Conservation (phyloP, 768 basidiomycete genomes). For the Chlorophyllum brunneum region DNA sequence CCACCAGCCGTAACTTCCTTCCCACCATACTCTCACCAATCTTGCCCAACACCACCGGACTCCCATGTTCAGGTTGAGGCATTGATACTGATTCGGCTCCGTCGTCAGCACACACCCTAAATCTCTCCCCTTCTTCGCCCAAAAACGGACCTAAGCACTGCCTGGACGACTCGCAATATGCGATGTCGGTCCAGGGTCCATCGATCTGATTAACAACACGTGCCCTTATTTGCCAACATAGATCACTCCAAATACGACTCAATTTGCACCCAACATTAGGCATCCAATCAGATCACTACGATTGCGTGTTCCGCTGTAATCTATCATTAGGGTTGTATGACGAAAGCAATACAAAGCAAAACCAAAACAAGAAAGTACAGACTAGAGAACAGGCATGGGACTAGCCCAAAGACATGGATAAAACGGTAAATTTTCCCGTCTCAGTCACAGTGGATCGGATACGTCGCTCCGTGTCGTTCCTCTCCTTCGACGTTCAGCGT, state of each 20-base stretch:
- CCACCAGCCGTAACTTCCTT: conserved; percentile 55
- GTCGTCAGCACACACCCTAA: neutral
- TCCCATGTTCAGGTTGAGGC: conserved; percentile 48
- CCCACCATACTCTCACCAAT: conserved; percentile 37
- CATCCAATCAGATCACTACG: conserved; percentile 11
- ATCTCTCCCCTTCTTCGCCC: neutral
- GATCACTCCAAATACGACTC: conserved; percentile 2
- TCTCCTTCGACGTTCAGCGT: conserved; percentile 36
- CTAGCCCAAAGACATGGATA: no score
- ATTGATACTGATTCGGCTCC: conserved; percentile 24
- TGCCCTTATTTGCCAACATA: conserved; percentile 6
- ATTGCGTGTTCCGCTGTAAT: neutral
- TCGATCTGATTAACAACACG: conserved; percentile 11
- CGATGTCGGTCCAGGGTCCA: neutral
- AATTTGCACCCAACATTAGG: conserved; percentile 5
- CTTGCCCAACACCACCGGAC: conserved; percentile 37
- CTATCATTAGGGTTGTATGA: neutral
- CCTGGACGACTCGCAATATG: neutral
- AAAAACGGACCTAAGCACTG: neutral
- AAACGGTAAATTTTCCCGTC: no score
- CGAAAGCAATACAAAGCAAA: neutral
- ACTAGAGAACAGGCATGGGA: neutral
- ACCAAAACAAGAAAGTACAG: neutral
- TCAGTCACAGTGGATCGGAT: neutral
- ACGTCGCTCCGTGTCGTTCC: conserved; percentile 13